Base-by-base conservation (phyloP, 2,329 filamentous ascomycete species). In the Nemania sp. region DNA sequence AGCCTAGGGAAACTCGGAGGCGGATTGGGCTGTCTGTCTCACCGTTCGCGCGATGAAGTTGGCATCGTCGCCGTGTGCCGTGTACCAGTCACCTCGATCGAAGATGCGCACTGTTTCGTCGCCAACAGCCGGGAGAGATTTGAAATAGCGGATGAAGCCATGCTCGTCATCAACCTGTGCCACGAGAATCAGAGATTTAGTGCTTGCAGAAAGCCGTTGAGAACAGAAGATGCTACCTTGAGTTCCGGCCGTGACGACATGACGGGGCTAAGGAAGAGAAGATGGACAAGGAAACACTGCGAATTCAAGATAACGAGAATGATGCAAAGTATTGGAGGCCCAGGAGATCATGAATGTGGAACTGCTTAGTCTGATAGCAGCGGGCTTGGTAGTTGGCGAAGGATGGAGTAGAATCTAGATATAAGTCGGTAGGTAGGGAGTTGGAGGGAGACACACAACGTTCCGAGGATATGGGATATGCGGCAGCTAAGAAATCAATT, bases 81-180 rank as follows among this genome's bases (percentile, higher is more conserved):
- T 97, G 75, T 97, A 97, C 84, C 89, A 99, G 73, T 99, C 95
- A 37, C 91, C 90, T 66, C 95, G 87, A 72, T 98, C 93, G 73
- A 98, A 98, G 62, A 99, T 89, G 55, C 95, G 89, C 55, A 99
- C 83, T 0, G 91, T 93, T 56, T 90, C 89, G 40, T 87, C 83
- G 68, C 87, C 86, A 54, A 87, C 86, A 13, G 80, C 71, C 5
- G 92, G 87, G 2, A 99, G 83, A n/a, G 88, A 89, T 69, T 94
- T 94, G 82, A 96, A 99, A 79, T 92, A 96, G 69, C 89, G 91
- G 79, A 98, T 97, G 81, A 99, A 99, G 68, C 94, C 92, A 72
- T 89, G 88, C 80, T 99, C 95, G 74, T 99, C 95, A 72, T 99
- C 96, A 74, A 98, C 91, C 90, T 93, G 46, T 65, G n/a, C 9